These are phyloP conservation scores for Martensiomyces pterosporus DNA, from an alignment of 192 early-diverging fungal genomes.

Conservation along the genomic window DNA sequence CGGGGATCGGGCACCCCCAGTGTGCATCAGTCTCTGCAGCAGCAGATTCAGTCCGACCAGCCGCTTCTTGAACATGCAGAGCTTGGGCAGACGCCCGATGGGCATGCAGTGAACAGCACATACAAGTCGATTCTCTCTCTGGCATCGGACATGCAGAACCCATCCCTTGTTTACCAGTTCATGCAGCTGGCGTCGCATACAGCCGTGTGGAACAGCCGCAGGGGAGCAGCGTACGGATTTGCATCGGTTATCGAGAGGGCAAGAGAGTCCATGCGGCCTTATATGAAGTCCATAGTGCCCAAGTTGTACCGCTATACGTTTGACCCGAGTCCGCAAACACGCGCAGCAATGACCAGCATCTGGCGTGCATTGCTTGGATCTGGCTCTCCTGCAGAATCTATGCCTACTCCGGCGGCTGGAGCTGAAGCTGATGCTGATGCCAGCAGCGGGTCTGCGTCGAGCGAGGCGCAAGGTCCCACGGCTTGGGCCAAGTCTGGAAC, in stretches of 20 bases:
- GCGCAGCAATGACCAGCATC: slow-evolving; percentile 84
- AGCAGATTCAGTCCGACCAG: slow-evolving; percentile 29
- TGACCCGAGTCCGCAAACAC: slow-evolving; percentile 86
- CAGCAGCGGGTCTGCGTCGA: neutral
- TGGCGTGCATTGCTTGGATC: slow-evolving; percentile 74
- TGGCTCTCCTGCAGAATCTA: no score
- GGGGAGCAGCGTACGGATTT: slow-evolving; percentile 60
- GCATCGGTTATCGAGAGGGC: slow-evolving; percentile 74
- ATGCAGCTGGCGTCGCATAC: slow-evolving; percentile 91
- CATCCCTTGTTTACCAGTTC: slow-evolving; percentile 89
- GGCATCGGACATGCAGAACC: slow-evolving; percentile 91
- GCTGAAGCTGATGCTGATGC: neutral
- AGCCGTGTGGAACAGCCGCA: slow-evolving; percentile 85
- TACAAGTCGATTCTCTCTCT: slow-evolving; percentile 80
- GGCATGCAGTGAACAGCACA: slow-evolving; percentile 49
- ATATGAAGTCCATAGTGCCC: slow-evolving; percentile 74
- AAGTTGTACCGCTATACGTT: slow-evolving; percentile 85
- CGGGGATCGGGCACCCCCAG: slow-evolving; percentile 1
- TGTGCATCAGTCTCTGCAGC: slow-evolving; percentile 15
- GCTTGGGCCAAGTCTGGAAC: slow-evolving; percentile 4
- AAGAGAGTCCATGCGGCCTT: slow-evolving; percentile 73
- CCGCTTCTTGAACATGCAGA: slow-evolving; percentile 33
- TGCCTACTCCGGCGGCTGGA: no score
- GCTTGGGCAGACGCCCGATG: slow-evolving; percentile 31
- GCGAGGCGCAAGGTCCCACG: no score